A percentile compares a stretch with the other conserved stretches of the same genome.
Evolutionary conservation across 176 grass and related monocot genomes (phyloP).

Genomic region (Oryza officinalis): DNA sequence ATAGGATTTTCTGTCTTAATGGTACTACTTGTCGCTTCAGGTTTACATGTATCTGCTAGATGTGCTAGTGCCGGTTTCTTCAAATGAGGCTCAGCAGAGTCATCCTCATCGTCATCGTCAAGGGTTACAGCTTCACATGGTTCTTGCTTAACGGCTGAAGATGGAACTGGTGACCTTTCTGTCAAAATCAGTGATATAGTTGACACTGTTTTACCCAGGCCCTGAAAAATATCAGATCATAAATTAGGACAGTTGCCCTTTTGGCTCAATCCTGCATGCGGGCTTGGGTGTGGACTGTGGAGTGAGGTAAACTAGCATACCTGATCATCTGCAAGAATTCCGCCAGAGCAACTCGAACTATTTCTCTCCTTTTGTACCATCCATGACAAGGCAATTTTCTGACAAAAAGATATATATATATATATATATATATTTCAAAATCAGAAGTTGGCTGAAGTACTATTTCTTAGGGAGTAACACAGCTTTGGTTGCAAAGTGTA

Average conservation of each 20-base stretch:
- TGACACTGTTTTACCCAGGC: conserved; percentile 96
- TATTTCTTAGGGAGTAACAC: conserved; percentile 13
- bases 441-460: conserved; percentile 10
- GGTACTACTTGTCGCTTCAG: conserved; percentile 27
- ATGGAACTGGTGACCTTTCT: conserved; percentile 67
- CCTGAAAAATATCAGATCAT: conserved; percentile 56
- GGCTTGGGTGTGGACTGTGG: not conserved
- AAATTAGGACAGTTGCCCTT: conserved; percentile 28
- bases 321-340: conserved; percentile 99
- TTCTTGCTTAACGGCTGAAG: conserved; percentile 47
- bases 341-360: conserved; percentile 74
- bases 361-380: conserved; percentile 95
- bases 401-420: conserved; percentile 26
- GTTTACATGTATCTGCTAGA: conserved; percentile 22
- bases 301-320: conserved; percentile 42
- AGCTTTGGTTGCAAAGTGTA: conserved; percentile 27
- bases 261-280: conserved; percentile 8
- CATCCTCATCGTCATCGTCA: conserved; percentile 76
- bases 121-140: conserved; percentile 82
- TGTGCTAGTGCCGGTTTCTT: conserved; percentile 36
- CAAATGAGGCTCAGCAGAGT: conserved; percentile 39
- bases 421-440: not conserved
- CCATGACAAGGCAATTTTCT: conserved; percentile 97
- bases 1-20: conserved; percentile 50
- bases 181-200: conserved; percentile 91